These are phyloP conservation scores for Vitis riparia DNA, from an alignment of 164 flowering plant genomes.

Conservation along the genomic window DNA sequence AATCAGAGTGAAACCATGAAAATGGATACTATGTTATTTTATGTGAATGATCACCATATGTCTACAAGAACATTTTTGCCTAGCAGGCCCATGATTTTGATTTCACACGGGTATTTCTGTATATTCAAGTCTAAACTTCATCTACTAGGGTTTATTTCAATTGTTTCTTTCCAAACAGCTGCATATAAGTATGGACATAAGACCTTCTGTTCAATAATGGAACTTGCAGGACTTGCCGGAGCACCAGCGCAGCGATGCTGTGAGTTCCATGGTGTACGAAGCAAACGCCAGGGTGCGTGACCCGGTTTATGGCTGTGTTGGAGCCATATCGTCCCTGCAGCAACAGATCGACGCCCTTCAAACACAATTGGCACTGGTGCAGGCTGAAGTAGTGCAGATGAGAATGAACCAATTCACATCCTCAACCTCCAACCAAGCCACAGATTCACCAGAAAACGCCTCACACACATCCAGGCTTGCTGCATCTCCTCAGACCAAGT, in stretches of 20 bases:
- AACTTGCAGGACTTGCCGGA: slow-evolving; percentile 58
- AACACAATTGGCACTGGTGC: slow-evolving; percentile 69
- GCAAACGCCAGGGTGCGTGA: slow-evolving; percentile 84
- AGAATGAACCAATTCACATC: slow-evolving; percentile 39
- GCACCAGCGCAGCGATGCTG: slow-evolving; percentile 73
- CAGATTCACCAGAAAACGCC: slow-evolving; percentile 8
- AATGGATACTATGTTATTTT: not conserved
- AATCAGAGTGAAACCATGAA: not conserved
- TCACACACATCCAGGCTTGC: slow-evolving; percentile 29
- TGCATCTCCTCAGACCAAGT: slow-evolving; percentile 23
- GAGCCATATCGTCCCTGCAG: slow-evolving; percentile 77
- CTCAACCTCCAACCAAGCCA: slow-evolving; percentile 11
- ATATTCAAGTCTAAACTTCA: too few species aligned
- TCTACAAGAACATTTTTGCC: too few species aligned
- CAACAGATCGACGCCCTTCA: slow-evolving; percentile 67
- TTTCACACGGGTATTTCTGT: too few species aligned
- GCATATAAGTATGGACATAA: too few species aligned
- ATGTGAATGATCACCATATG: too few species aligned
- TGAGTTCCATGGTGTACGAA: slow-evolving; percentile 86
- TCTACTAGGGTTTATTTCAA: too few species aligned
- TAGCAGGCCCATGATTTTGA: too few species aligned
- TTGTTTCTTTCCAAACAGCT: too few species aligned
- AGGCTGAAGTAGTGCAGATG: slow-evolving; percentile 78
- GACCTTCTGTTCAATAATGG: not conserved
- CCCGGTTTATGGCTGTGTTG: slow-evolving; percentile 87